These are phyloP conservation scores for Alternaria triticina DNA, from an alignment of 2,329 filamentous ascomycete genomes.

Conservation along the genomic window DNA sequence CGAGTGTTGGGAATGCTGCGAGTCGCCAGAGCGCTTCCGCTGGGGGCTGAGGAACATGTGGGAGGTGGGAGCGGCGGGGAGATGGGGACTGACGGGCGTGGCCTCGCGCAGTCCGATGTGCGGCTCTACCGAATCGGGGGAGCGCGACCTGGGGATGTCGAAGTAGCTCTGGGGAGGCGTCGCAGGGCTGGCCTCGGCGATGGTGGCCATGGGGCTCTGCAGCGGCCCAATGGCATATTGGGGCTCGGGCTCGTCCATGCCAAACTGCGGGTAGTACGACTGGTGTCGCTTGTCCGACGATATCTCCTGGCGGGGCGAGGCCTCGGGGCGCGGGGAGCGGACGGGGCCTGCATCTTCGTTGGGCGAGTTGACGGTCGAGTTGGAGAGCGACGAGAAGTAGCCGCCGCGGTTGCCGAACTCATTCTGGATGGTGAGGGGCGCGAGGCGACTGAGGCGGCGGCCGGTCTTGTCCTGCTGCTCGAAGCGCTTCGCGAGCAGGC, in stretches of 20 bases:
- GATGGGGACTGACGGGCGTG: slow-evolving; percentile 49
- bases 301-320: slow-evolving; percentile 37
- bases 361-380: slow-evolving; percentile 60
- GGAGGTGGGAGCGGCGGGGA: slow-evolving; percentile 33
- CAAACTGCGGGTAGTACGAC: slow-evolving; percentile 47
- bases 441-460: slow-evolving; percentile 81
- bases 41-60: slow-evolving; percentile 46
- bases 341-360: slow-evolving; percentile 53
- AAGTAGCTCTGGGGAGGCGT: slow-evolving; percentile 51
- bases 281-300: slow-evolving; percentile 37
- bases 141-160: slow-evolving; percentile 52
- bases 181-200: slow-evolving; percentile 42
- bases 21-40: slow-evolving; percentile 50
- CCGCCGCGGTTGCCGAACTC: slow-evolving; percentile 79
- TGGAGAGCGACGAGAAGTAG: slow-evolving; percentile 78
- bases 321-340: slow-evolving; percentile 30
- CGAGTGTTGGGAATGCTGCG: slow-evolving; percentile 36
- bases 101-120: slow-evolving; percentile 51
- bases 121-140: slow-evolving; percentile 54
- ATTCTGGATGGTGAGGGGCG: slow-evolving; percentile 81
- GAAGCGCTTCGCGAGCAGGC: slow-evolving; percentile 84
- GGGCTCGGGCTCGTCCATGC: slow-evolving; percentile 37
- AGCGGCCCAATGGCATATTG: slow-evolving; percentile 35
- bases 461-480: slow-evolving; percentile 75
- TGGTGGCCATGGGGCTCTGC: slow-evolving; percentile 41